phyloP scores from a whole-genome alignment of 345 rosid species.

The Hibiscus syriacus region DNA sequence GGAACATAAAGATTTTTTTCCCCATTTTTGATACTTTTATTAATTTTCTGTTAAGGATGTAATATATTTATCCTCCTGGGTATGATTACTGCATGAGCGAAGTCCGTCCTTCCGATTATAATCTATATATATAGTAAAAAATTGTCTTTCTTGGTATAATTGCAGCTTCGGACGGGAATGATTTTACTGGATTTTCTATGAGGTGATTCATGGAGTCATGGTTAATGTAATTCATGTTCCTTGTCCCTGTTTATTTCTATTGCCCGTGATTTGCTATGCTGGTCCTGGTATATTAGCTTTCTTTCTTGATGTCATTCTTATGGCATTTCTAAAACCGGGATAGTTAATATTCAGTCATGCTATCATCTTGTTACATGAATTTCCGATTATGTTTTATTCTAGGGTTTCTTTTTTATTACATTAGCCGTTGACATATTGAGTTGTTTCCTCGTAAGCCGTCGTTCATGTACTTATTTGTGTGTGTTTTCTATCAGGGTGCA shows the following conservation, averaged over 20 bases:
- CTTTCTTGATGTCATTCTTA: neutral
- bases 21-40: neutral
- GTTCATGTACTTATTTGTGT: neutral
- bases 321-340: neutral
- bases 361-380: neutral
- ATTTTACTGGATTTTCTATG: too few relatives aligned
- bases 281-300: neutral
- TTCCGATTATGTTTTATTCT: neutral
- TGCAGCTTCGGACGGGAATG: too few relatives aligned
- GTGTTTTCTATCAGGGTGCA: slow-evolving; percentile 43
- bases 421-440: neutral
- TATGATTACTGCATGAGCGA: neutral
- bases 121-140: too few relatives aligned
- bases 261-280: neutral
- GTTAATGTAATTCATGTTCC: neutral
- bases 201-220: too few relatives aligned
- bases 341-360: neutral
- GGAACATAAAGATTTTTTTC: neutral
- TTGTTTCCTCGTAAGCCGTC: neutral
- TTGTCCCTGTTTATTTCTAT: neutral
- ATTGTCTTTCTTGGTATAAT: too few relatives aligned
- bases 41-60: neutral
- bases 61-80: neutral
- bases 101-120: neutral
- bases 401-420: neutral